Base-by-base conservation (phyloP, 202 grass and related monocot genomes). In the Brachypodium distachyon region DNA sequence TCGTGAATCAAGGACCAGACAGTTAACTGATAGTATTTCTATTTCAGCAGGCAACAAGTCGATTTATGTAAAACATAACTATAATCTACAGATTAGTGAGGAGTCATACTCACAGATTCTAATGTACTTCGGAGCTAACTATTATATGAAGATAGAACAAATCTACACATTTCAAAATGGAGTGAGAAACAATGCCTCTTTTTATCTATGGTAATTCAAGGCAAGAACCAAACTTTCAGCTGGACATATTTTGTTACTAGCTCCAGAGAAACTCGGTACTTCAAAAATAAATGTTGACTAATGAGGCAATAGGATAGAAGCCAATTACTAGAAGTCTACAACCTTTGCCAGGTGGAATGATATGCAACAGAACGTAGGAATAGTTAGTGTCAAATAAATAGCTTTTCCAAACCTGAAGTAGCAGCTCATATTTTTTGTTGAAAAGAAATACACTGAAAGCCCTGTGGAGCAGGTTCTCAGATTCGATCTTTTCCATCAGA, bases 401-500 rank as follows among this genome's bases (percentile, higher is more conserved):
- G 3, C 28, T 50, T 70, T 9, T 23, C 43, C 82, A 54, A 81
- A 97, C 94, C 94, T 99, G 96, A 58, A 99, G 96, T 33, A 99
- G 89, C 70, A 93, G 82, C 73, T 96, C 96, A 87, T 86, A 85
- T 62, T 99, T 96, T 87, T 92, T 91, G 87, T 99, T 99, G 85
- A 99, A 99, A 51, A 99, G 89, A 70, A 99, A 99, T 25, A 93
- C 85, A 50, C 96, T 99, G 73, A 99, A 99, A 69, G 96, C 92
- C 85, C 96, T 96, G 33, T 96, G 96, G 46, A 99, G 96, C 38
- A 99, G 85, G 78, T 99, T 99, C 56, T 83, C 61, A 38, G 92
- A 87, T 67, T 99, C 92, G 5, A 99, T 99, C 47, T 91, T 99
- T 81, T 95, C 91, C 96, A 95, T 96, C 84, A 99, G 74, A 87